These are phyloP conservation scores for Microthyrium microscopicum DNA, from an alignment of 2,329 filamentous ascomycete species.

Conservation along the genomic window DNA sequence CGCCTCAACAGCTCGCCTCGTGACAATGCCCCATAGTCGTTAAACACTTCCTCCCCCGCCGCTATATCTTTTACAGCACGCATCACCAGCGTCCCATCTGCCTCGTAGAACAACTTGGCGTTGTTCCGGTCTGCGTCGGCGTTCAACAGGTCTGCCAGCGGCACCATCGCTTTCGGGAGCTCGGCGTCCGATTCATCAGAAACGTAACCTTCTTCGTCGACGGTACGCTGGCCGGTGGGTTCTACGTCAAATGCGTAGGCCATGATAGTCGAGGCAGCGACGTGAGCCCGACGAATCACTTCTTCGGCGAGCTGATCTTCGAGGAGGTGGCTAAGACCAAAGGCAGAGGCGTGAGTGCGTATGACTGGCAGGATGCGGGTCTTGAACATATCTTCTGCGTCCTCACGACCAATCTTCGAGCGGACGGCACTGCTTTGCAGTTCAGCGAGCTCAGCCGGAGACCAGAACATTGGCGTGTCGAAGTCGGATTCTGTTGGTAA, in stretches of 20 bases:
- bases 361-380: constrained; percentile 38
- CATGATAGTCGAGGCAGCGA: constrained; percentile 82
- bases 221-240: constrained; percentile 31
- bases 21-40: constrained; percentile 76
- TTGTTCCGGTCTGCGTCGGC: constrained; percentile 74
- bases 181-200: constrained; percentile 31
- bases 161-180: constrained; percentile 66
- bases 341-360: constrained; percentile 19
- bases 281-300: constrained; percentile 46
- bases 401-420: constrained; percentile 56
- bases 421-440: constrained; percentile 65
- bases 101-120: constrained; percentile 44
- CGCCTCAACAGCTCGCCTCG: constrained; percentile 67
- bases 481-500: constrained; percentile 46
- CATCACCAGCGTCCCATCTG: constrained; percentile 48
- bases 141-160: constrained; percentile 78
- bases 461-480: constrained; percentile 86
- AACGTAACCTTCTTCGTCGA: constrained; percentile 37
- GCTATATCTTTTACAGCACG: constrained; percentile 51
- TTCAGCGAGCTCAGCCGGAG: constrained; percentile 47
- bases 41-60: constrained; percentile 62
- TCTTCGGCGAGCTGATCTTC: constrained; percentile 21
- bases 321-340: constrained; percentile 21
- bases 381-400: constrained; percentile 54
- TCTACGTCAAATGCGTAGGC: constrained; percentile 80